Evolutionary conservation across 495 filamentous ascomycete genomes (phyloP), one percentile per base, ranked within the genome.

Genomic region (Xylaria curta): DNA sequence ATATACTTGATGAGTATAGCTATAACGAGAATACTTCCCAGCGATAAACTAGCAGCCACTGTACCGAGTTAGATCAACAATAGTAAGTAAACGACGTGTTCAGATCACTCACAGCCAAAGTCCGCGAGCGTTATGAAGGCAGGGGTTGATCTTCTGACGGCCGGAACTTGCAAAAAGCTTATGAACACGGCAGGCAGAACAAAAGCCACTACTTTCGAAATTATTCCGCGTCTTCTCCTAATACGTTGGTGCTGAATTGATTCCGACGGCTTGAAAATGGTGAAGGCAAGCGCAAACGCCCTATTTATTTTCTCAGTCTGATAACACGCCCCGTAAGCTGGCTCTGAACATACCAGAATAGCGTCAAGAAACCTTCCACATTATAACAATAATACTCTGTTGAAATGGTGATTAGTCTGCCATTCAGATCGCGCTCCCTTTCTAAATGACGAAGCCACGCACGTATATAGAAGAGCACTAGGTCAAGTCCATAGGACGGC

Each of bases 401-500:
- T 28, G 2, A 19, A 19, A 67, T 1, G 1, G 26, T 19, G 6
- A 44, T 67, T 36, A 56, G 65, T 12, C 19, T 15, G 12, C 26
- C 12, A 10, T 12, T n/a, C n/a, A 9, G 0, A 19, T 42, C 31
- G 21, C 13, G n/a, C 10, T 44, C 31, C 31, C 28, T 4, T 9
- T 9, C 3, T 0, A 54, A 33, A 19, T 0, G 49, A 44, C 15
- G 58, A 26, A 8, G 3, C 13, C 15, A 73, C 80, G 6, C 70
- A 83, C 84, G 85, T 67, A 86, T 85, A 70, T 85, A 85, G 63
- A 84, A 86, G 12, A 87, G 78, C 0, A 83, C 78, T 33, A 82
- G 69, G 59, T 87, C 84, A 12, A 84, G 53, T 12, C 80, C 83
- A 10, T 77, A 76, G 46, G 84, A 82, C 0, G 75, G 75, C n/a